Base-by-base conservation (phyloP, 805 yeast genomes). In the Candida tibetensis region DNA sequence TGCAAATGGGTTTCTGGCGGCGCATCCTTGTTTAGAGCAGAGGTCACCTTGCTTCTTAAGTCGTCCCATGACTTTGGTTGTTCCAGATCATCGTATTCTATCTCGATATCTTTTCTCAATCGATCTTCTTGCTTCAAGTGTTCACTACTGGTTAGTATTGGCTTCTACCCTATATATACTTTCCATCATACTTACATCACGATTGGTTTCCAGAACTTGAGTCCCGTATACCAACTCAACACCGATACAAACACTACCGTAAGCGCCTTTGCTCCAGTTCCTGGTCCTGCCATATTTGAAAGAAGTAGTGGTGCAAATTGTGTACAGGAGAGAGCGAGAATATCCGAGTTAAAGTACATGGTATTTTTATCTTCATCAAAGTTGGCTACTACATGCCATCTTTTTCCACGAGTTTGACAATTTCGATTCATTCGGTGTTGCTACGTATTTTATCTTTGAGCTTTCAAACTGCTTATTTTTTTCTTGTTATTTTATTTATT, bases 161-260 rank as follows among this genome's bases (percentile, higher is more conserved):
- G 14, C 28, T 27, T 25, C 9, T 17, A 17, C 9, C 22, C n/a
- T 14, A n/a, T 31, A 10, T 2, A 12, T 17, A 7, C 4, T 9
- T n/a, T 18, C 10, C 18, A 9, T 13, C 14, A 17, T 34, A 74
- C 82, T 52, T 66, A 76, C 81, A 84, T 72, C 3, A 85, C 74
- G 13, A 85, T 57, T 2, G 95, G 95, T 48, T 81, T 81, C 67
- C 86, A 85, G 60, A 85, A 85, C 53, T 73, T 77, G 39, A 77
- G 60, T 2, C 85, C 86, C 14, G 69, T 57, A 40, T 68, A 68
- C 69, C 71, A 66, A 39, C 71, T 60, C 23, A 64, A 36, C 18
- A 50, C 60, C n/a, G 54, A 51, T 4, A 51, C 54, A 14, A 50
- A 48, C 26, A 56, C 44, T 5, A 54, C 33, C 4, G 60, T 47